Evolutionary conservation across 495 filamentous ascomycete species (phyloP).

Genomic region (Lepraria neglecta): DNA sequence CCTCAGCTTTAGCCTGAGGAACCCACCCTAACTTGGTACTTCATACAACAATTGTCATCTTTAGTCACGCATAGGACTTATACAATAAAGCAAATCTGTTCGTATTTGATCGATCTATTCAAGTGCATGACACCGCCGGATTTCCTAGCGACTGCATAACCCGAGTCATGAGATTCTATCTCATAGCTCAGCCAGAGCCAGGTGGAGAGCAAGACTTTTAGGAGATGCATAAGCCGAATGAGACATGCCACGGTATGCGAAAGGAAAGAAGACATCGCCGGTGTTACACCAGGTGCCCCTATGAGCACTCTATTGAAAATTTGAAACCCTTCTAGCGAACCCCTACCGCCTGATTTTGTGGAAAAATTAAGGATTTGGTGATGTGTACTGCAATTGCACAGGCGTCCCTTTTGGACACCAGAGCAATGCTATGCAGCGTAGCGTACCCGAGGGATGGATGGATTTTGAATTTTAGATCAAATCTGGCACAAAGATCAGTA

Average conservation of each 20-base stretch:
- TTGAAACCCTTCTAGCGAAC: slow-evolving; percentile 12
- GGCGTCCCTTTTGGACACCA: slow-evolving; percentile 10
- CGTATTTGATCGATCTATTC: slow-evolving; percentile 24
- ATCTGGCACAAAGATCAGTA: slow-evolving; percentile 32
- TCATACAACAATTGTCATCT: no score
- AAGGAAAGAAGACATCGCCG: slow-evolving; percentile 14
- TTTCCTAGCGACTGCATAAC: background rate
- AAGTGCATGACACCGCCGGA: slow-evolving; percentile 13
- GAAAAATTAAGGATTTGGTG: background rate
- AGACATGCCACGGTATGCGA: slow-evolving; percentile 16
- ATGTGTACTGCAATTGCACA: slow-evolving; percentile 9
- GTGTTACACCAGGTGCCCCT: slow-evolving; percentile 13
- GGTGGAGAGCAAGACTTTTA: slow-evolving; percentile 22
- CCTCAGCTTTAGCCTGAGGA: no score
- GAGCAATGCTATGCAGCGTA: slow-evolving; percentile 14
- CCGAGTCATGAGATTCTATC: slow-evolving; percentile 6
- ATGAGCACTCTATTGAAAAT: slow-evolving; percentile 19
- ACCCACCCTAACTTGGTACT: no score
- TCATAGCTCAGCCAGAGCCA: slow-evolving; percentile 16
- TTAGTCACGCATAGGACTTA: background rate
- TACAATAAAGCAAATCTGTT: background rate
- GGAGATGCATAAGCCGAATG: slow-evolving; percentile 2
- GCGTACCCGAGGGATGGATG: background rate
- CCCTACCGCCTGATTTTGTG: background rate
- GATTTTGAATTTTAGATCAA: slow-evolving; percentile 39